phyloP scores from a whole-genome alignment of 768 basidiomycete species.

The Sporobolomyces roseus region DNA sequence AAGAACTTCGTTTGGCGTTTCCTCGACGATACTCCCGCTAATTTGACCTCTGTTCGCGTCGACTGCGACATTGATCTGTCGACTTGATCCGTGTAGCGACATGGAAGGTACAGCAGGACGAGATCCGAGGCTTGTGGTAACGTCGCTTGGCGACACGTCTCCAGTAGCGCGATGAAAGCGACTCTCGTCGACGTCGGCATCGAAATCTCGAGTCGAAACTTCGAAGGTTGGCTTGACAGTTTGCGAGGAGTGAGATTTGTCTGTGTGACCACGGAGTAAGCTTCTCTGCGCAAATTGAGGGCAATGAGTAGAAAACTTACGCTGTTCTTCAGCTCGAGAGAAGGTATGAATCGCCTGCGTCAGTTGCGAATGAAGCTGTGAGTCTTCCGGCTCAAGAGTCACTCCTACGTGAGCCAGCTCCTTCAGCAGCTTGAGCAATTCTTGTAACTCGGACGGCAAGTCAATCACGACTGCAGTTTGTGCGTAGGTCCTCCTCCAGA shows the following conservation, averaged over 20 bases:
- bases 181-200: slow-evolving; percentile 23
- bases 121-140: neutral
- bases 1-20: slow-evolving; percentile 22
- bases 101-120: neutral
- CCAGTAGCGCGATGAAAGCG: neutral
- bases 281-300: no score
- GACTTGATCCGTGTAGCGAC: neutral
- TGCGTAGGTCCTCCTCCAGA: slow-evolving; percentile 24
- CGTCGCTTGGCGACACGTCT: neutral
- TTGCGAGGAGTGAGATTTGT: no score
- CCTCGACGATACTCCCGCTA: slow-evolving; percentile 11
- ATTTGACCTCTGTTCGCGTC: neutral
- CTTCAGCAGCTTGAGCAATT: slow-evolving; percentile 3
- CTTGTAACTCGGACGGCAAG: neutral
- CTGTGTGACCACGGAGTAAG: no score
- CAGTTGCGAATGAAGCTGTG: slow-evolving; percentile 11
- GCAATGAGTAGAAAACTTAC: neutral
- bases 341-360: neutral
- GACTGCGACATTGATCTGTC: no score
- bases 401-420: neutral
- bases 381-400: neutral
- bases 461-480: slow-evolving; percentile 2
- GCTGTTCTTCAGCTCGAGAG: neutral
- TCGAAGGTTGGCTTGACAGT: neutral
- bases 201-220: slow-evolving; percentile 27